Conservation (phyloP, 2,329 filamentous ascomycete species). For the Ceratocystis diversiconidia region DNA sequence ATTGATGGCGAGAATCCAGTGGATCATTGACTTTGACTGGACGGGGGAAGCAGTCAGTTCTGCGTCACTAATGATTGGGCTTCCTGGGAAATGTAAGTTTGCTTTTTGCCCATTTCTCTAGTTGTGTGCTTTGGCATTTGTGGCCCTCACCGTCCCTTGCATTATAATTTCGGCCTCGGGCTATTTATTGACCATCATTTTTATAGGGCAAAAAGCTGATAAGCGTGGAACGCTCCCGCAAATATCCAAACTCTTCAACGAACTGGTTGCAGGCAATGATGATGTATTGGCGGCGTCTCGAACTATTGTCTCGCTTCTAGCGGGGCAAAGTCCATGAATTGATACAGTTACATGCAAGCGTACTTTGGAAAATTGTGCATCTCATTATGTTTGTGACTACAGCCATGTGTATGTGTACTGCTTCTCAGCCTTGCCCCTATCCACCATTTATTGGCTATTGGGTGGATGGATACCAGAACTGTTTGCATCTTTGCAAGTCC, state of each 20-base stretch:
- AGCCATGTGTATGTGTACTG: neutral
- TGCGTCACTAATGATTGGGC: constrained; percentile 38
- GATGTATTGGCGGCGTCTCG: constrained; percentile 42
- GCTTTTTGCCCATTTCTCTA: neutral
- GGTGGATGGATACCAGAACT: neutral
- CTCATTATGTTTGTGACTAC: neutral
- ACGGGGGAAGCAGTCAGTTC: constrained; percentile 53
- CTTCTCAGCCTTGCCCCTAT: neutral
- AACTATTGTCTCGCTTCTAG: constrained; percentile 44
- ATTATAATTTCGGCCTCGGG: neutral
- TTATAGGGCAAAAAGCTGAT: constrained; percentile 47
- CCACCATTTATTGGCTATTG: neutral
- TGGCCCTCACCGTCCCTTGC: neutral
- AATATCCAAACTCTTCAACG: constrained; percentile 46
- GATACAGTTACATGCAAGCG: neutral
- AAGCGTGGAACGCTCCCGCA: constrained; percentile 39
- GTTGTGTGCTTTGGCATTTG: neutral
- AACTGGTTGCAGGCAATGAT: constrained; percentile 40
- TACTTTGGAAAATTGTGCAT: neutral
- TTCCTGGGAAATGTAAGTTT: constrained; percentile 50
- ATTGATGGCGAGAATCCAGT: constrained; percentile 33
- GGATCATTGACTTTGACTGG: constrained; percentile 57
- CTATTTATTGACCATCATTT: constrained; percentile 3
- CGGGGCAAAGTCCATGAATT: constrained; percentile 9
- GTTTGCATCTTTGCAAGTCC: neutral